Conservation (phyloP, 768 basidiomycete genomes). For the Boletus sp. region DNA sequence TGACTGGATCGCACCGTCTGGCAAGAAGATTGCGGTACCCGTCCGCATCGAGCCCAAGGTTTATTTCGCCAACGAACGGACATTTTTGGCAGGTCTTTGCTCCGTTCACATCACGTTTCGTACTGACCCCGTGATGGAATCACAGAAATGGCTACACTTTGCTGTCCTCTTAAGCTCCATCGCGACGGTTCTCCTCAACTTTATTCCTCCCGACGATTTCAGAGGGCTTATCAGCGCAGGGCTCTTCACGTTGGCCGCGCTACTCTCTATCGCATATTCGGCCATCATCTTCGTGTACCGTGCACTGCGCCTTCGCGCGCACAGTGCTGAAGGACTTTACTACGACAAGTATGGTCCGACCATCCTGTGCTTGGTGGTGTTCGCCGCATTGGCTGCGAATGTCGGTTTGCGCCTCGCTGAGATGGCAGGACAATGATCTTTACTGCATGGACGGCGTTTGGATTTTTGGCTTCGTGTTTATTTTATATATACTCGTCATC, state of each 20-base stretch:
- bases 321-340: constrained; percentile 77
- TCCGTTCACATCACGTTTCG: background rate
- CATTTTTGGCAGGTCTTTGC: constrained; percentile 74
- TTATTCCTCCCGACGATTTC: constrained; percentile 67
- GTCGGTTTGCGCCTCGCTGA: constrained; percentile 66
- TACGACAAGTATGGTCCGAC: constrained; percentile 90
- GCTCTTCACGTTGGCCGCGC: constrained; percentile 86
- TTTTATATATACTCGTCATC: background rate
- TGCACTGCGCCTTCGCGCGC: constrained; percentile 62
- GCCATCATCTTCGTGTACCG: constrained; percentile 80
- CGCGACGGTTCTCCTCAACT: constrained; percentile 88
- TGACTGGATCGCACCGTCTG: constrained; percentile 75
- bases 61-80: constrained; percentile 94
- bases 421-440: constrained; percentile 33
- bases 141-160: constrained; percentile 86
- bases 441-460: background rate
- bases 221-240: constrained; percentile 83
- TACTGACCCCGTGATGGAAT: background rate
- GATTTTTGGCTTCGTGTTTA: background rate
- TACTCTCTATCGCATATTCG: constrained; percentile 85
- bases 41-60: constrained; percentile 99
- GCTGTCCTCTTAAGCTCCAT: constrained; percentile 87
- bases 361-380: constrained; percentile 64
- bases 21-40: constrained; percentile 89
- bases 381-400: constrained; percentile 71